Evolutionary conservation across 192 early-diverging fungal species (phyloP), one percentile per base, ranked within the genome.

Genomic region (Dimargaris xerosporica): DNA sequence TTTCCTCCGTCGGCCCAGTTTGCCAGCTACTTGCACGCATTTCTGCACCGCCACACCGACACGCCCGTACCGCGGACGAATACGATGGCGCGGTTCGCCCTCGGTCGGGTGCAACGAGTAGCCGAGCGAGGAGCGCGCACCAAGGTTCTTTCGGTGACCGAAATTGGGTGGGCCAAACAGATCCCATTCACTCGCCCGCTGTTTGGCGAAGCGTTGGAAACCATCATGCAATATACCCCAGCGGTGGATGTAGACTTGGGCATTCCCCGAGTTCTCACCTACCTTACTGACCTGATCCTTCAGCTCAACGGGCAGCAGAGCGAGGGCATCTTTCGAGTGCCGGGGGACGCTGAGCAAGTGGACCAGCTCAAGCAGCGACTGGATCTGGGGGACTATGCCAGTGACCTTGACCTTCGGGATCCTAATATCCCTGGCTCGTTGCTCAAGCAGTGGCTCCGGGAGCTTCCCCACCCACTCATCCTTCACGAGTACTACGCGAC

Each of bases 241-340:
- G 69, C 69, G 51, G 72, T 77, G 25, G 67, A 65, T 54, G 47
- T 61, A 10, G 67, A 77, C 26, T 75, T 85, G 48, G 72, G 80
- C 9, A 66, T 96, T 21, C 95, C 95, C 5, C 78, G 80, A 7
- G 78, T 98, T 34, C 80, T 98, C 19, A 80, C 85, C 31, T 91
- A 89, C 63, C 74, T 98, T 58, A 78, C 84, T 4, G 78, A 82
- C 15, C 73, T 81, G 9, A 86, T 98, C 28, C 62, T 85, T 23
- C 69, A 80, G 0, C 79, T 95, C 28, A 81, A 87, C 42, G 95
- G 95, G 16, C 78, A 77, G 31, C 60, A 71, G 52, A 82, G 91
- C 15, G 93, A 98, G 70, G 95, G 95, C 34, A 93, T 98, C 55
- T 98, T 98, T 71, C 83, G 95, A 61, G 90, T 98, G 16, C 91